Evolutionary conservation across 495 filamentous ascomycete genomes (phyloP).

Genomic region (Pyrenula massariospora): DNA sequence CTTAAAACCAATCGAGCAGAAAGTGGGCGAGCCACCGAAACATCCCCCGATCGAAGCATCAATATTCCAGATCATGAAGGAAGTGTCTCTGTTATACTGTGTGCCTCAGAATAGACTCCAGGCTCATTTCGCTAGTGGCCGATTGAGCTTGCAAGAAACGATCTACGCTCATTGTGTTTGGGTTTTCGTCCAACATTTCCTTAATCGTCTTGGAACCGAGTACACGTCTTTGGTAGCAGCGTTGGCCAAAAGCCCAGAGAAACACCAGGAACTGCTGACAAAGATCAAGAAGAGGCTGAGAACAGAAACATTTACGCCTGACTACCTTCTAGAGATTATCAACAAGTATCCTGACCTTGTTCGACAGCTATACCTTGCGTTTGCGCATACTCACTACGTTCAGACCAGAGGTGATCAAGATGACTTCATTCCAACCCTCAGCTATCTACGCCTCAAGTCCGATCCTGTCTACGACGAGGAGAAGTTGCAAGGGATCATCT

Average conservation of each 20-base stretch:
- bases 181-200: conserved; percentile 94
- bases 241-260: conserved; percentile 66
- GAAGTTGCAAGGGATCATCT: conserved; percentile 70
- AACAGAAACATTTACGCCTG: conserved; percentile 92
- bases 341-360: conserved; percentile 80
- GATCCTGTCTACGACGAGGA: conserved; percentile 67
- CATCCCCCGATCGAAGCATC: conserved; percentile 79
- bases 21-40: conserved; percentile 33
- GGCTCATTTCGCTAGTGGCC: conserved; percentile 72
- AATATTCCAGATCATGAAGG: conserved; percentile 98
- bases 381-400: conserved; percentile 83
- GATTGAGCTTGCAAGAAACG: conserved; percentile 88
- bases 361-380: conserved; percentile 78
- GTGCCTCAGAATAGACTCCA: conserved; percentile 96
- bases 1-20: conserved; percentile 52
- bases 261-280: conserved; percentile 79
- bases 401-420: conserved; percentile 68
- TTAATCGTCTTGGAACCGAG: conserved; percentile 88
- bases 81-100: conserved; percentile 92
- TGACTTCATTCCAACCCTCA: conserved; percentile 71
- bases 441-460: conserved; percentile 59
- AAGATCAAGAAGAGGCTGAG: conserved; percentile 94
- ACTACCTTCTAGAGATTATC: conserved; percentile 97
- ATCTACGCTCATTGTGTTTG: conserved; percentile 95
- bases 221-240: conserved; percentile 78